Percentiles rank a stretch among this genome's conserved stretches.
Evolutionary conservation across 306 rosid species (phyloP).

Genomic region (Prunus mira): DNA sequence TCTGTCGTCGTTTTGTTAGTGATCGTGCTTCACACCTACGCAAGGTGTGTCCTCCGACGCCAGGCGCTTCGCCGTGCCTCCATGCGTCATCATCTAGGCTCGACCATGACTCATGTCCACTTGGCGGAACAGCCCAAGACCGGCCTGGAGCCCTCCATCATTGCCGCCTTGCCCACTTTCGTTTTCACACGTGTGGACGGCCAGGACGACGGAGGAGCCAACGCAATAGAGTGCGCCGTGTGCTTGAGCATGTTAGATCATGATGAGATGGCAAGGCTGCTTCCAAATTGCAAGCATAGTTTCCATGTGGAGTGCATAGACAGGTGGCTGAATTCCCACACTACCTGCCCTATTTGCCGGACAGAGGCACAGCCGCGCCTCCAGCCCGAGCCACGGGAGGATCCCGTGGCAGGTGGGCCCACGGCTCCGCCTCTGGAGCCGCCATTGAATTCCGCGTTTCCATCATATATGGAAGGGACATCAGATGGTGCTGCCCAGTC

Average conservation of each 20-base stretch:
- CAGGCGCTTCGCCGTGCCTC: slow-evolving; percentile 59
- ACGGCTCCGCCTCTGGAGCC: slow-evolving; percentile 25
- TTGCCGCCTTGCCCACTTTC: slow-evolving; percentile 46
- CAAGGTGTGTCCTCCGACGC: slow-evolving; percentile 54
- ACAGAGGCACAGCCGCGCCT: slow-evolving; percentile 38
- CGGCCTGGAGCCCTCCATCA: slow-evolving; percentile 42
- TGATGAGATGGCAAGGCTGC: slow-evolving; percentile 39
- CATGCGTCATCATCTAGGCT: slow-evolving; percentile 21
- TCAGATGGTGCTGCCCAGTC: slow-evolving; percentile 17
- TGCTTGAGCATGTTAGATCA: slow-evolving; percentile 49
- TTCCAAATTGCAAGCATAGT: slow-evolving; percentile 59
- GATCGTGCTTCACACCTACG: slow-evolving; percentile 71
- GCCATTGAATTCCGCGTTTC: not conserved
- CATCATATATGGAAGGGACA: slow-evolving; percentile 29
- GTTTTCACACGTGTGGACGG: slow-evolving; percentile 14
- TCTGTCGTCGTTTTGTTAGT: slow-evolving; percentile 51
- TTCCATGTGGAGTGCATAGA: slow-evolving; percentile 61
- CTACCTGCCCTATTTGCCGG: slow-evolving; percentile 63
- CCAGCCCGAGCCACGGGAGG: slow-evolving; percentile 45
- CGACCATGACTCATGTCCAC: slow-evolving; percentile 31
- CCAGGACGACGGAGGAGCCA: not conserved
- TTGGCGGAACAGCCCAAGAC: slow-evolving; percentile 23
- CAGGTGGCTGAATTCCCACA: slow-evolving; percentile 47
- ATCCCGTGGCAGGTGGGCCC: slow-evolving; percentile 16
- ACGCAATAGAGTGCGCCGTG: slow-evolving; percentile 45